phyloP scores from a whole-genome alignment of 1,139 yeast genomes.

The Protomyces lactucae-debilis region DNA sequence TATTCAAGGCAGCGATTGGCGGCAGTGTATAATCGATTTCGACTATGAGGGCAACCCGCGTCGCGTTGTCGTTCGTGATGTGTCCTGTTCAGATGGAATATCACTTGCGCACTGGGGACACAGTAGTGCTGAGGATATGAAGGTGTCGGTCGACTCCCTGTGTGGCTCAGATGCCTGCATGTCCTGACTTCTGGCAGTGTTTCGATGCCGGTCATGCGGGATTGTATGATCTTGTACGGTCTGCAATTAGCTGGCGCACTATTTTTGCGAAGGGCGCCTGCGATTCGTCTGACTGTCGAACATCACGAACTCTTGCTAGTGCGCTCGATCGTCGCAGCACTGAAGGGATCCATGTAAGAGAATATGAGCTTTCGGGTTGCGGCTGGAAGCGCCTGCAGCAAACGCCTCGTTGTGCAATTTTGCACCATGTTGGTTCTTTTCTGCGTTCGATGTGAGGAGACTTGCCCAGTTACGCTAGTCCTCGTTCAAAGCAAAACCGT shows the following conservation, averaged over 20 bases:
- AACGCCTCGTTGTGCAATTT: slow-evolving; percentile 41
- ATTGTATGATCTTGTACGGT: background rate
- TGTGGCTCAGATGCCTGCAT: no score
- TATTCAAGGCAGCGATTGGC: no score
- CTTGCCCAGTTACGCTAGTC: slow-evolving; percentile 53
- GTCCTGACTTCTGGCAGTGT: background rate
- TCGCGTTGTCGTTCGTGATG: no score
- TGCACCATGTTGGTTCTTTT: slow-evolving; percentile 40
- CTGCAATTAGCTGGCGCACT: background rate
- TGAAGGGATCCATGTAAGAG: slow-evolving; percentile 43
- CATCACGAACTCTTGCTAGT: background rate
- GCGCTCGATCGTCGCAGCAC: background rate
- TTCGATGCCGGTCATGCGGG: background rate
- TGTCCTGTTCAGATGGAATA: no score
- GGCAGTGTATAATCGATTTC: no score
- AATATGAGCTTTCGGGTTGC: slow-evolving; percentile 46
- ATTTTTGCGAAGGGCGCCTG: background rate
- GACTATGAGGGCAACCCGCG: no score
- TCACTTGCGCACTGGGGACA: no score
- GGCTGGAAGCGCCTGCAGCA: slow-evolving; percentile 44
- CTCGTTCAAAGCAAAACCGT: slow-evolving; percentile 38
- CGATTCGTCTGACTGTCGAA: background rate
- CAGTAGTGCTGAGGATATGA: no score
- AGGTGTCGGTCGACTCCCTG: no score
- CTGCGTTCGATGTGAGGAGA: slow-evolving; percentile 40